Base-by-base conservation (phyloP, 2,329 filamentous ascomycete species). In the Colletotrichum lindemuthianum region DNA sequence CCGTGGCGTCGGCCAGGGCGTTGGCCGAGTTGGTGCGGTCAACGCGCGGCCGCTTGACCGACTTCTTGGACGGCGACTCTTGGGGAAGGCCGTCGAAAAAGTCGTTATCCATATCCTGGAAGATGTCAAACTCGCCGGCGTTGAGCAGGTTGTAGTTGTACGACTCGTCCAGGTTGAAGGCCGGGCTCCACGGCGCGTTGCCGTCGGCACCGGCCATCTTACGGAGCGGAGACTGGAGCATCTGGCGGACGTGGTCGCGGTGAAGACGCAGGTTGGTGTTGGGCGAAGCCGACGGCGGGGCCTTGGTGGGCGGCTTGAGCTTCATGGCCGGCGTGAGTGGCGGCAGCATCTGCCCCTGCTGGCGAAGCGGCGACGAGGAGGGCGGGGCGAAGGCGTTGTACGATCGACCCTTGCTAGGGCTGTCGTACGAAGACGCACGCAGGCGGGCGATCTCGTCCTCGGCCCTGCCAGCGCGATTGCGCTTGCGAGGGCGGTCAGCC, bases 361-460 rank as follows among this genome's bases (percentile, higher is more conserved):
- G 73, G 40, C 90, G 87, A 12, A 91, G 76, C 3, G 91, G 91
- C 3, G 91, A 93, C 2, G 91, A 93, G 3, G 89, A 90, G 15
- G 81, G 75, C 8, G 86, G 84, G 40, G 83, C 77, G 58, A 82
- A 81, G 6, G 78, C 81, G 66, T 83, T 79, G 60, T 81, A 81
- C 11, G 86, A 84, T 45, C 88, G 84, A 70, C 81, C 78, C 79
- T 92, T 93, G 53, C 88, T 92, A 5, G 96, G 96, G 73, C 94
- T 98, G 72, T 97, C 94, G 72, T 94, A 95, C 2, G 93, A 97
- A 2, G 95, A 97, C 67, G 92, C 92, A 69, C 96, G 91, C 58
- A 98, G 90, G 44, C 95, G 92, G 49, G 92, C 92, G 81, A 99
- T 97, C 77, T 97, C 96, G 72, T 96, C 94, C 76, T 98, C 96